phyloP scores from a whole-genome alignment of 2,329 filamentous ascomycete genomes.

The Penicillium sp. region DNA sequence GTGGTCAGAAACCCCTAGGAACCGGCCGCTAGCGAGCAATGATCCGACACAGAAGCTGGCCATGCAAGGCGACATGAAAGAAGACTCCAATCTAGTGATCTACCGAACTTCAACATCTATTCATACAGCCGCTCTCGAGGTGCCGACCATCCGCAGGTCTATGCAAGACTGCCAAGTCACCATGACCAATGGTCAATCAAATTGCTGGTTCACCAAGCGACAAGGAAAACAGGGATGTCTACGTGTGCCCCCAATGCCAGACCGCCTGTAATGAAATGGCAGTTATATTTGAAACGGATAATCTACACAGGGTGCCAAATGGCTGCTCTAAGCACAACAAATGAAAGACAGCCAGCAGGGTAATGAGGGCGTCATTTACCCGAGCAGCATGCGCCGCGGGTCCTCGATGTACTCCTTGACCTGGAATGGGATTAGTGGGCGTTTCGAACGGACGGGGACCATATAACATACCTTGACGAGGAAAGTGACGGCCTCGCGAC shows the following conservation, averaged over 20 bases:
- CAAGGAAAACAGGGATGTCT: neutral
- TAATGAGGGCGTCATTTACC: conserved; percentile 22
- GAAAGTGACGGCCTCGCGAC: conserved; percentile 93
- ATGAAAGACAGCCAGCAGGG: conserved; percentile 9
- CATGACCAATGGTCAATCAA: neutral
- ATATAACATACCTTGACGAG: conserved; percentile 68
- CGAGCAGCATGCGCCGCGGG: conserved; percentile 82
- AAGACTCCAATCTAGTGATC: neutral
- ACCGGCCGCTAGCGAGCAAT: neutral
- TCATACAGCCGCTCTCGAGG: too few relatives aligned
- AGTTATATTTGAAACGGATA: conserved; percentile 25
- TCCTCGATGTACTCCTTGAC: conserved; percentile 98
- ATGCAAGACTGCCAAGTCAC: neutral
- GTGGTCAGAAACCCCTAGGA: neutral
- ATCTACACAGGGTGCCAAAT: conserved; percentile 29
- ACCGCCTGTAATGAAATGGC: conserved; percentile 5
- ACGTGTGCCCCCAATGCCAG: neutral
- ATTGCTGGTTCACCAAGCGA: neutral
- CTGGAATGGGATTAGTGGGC: conserved; percentile 26
- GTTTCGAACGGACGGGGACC: neutral
- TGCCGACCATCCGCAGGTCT: too few relatives aligned
- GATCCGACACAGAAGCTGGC: neutral
- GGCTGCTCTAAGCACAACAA: conserved; percentile 16
- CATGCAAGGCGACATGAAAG: neutral
- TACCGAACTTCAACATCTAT: neutral